Evolutionary conservation across 2,329 filamentous ascomycete genomes (phyloP).

Genomic region (Beauveria sp.): DNA sequence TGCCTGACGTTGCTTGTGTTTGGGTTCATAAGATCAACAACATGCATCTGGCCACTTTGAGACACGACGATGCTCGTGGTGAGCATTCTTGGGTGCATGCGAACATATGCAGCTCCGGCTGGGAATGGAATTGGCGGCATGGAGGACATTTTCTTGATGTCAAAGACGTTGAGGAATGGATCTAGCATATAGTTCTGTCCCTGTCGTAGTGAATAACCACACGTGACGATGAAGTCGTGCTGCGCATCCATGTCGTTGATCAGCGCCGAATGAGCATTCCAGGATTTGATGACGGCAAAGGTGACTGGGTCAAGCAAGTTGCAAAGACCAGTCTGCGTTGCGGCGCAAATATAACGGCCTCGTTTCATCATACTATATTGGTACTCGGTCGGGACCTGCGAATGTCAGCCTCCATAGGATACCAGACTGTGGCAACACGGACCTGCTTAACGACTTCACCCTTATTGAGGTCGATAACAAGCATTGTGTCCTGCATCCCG

Average conservation of each 20-base stretch:
- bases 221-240: constrained; percentile 91
- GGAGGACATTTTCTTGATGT: constrained; percentile 82
- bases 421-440: neutral
- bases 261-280: constrained; percentile 80
- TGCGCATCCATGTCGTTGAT: constrained; percentile 98
- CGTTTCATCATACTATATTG: constrained; percentile 91
- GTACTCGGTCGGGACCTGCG: constrained; percentile 59
- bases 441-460: constrained; percentile 64
- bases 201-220: constrained; percentile 82
- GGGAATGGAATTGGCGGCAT: constrained; percentile 89
- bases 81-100: constrained; percentile 92
- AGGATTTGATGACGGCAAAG: constrained; percentile 73
- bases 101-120: constrained; percentile 84
- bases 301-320: constrained; percentile 77
- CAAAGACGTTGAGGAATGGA: constrained; percentile 90
- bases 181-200: constrained; percentile 70
- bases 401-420: constrained; percentile 22
- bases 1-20: constrained; percentile 81
- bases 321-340: constrained; percentile 72
- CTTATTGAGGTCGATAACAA: constrained; percentile 63
- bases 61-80: constrained; percentile 93
- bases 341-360: constrained; percentile 84
- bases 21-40: constrained; percentile 91
- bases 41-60: constrained; percentile 86
- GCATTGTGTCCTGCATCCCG: constrained; percentile 79